Base-by-base conservation (phyloP, 352 stramenopile species). In the Pythium biforme region DNA sequence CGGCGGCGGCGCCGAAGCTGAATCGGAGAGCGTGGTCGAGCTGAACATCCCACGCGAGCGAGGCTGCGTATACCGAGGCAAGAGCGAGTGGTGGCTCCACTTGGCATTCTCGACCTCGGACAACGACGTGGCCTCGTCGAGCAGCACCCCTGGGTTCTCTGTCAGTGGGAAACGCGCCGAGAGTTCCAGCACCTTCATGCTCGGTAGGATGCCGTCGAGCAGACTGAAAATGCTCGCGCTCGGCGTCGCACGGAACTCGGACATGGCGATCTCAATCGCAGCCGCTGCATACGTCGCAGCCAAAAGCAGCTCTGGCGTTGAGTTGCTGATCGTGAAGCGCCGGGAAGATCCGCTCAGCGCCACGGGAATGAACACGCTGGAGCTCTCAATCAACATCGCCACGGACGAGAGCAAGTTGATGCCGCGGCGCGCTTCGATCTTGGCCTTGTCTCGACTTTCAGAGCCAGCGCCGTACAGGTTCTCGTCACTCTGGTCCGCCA, bases 401-500 rank as follows among this genome's bases (percentile, higher is more conserved):
- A 94, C 61, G 1, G 83, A 86, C 0, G 83, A 81, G 0, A 74
- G 77, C 26, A 94, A 29, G 27, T 94, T 94, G 22, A 94, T 60
- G 1, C 66, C 53, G 20, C 81, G 79, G 9, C 85, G 75, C 0
- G 79, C 80, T 41, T 83, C 72, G 23, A 79, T 73, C 66, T 92
- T 92, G 19, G 76, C 72, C 37, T 64, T 73, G 62, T 94, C 85
- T 11, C 68, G 76, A 6, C 62, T 72, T 23, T 77, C 71, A 0
- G 59, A 43, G 7, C 59, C 70, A 7, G 73, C 63, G 47, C 66
- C 67, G 51, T 83, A 88, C 19, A 81, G 19, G 25, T 77, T 80
- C 37, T 71, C 63, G 15, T 68, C 58, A 51, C 75, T 76, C 29
- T 87, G 73, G 31, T 77, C 77, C 11, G 62, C 59, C 33, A 92